Conservation (phyloP, 208 protist species). For the Wallacemonas sp. region DNA sequence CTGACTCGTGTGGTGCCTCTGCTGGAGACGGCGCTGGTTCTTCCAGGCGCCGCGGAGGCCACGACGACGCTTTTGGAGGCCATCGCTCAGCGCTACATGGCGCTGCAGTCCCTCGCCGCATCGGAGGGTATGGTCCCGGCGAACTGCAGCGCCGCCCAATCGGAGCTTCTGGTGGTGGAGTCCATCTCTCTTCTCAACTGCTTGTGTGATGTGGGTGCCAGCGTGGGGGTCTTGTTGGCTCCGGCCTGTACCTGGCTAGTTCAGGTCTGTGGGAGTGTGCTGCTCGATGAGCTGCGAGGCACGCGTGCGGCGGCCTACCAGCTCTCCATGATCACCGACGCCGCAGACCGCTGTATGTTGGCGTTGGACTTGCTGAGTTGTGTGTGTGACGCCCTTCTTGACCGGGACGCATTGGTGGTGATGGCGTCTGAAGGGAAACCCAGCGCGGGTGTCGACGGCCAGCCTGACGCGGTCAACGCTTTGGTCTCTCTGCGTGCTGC, state of each 20-base stretch:
- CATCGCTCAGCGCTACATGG: conserved; percentile 20
- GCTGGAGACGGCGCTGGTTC: not conserved
- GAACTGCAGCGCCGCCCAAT: not conserved
- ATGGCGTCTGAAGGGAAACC: too few species aligned
- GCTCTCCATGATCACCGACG: not conserved
- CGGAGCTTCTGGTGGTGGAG: not conserved
- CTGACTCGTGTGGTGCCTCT: conserved; percentile 18
- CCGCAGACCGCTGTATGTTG: conserved; percentile 39
- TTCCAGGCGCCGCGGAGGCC: not conserved
- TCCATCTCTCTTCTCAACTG: conserved; percentile 34
- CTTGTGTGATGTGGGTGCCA: conserved; percentile 33
- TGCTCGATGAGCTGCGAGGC: not conserved
- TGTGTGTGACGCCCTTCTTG: conserved; percentile 41
- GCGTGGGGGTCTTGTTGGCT: conserved; percentile 16
- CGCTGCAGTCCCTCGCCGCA: conserved; percentile 11
- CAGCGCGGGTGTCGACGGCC: too few species aligned
- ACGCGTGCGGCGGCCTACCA: not conserved
- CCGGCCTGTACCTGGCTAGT: conserved; percentile 29
- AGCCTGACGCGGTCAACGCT: too few species aligned
- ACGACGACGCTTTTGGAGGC: conserved; percentile 24
- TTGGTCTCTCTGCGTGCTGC: not conserved
- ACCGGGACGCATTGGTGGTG: conserved; percentile 28
- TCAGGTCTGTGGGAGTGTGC: conserved; percentile 15
- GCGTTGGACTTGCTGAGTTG: conserved; percentile 56
- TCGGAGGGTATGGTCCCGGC: conserved; percentile 21